Evolutionary conservation across 495 filamentous ascomycete species (phyloP), one percentile per base, ranked within the genome.

Genomic region (Lentithecium fluviatile): DNA sequence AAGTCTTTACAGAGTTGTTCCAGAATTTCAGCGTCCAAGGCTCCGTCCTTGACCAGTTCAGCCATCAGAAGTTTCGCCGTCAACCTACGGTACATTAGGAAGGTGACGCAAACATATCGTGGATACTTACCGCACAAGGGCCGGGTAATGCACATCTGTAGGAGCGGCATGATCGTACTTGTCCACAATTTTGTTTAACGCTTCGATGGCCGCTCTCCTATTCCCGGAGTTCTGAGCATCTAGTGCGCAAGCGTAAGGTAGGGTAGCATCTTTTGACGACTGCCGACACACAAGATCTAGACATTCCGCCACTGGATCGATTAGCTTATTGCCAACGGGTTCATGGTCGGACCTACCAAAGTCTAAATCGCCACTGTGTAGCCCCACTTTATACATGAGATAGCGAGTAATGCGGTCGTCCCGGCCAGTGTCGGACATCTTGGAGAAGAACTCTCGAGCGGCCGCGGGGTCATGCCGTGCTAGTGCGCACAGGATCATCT

Each of bases 161-260:
- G 82, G 76, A 19, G 76, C 75, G 37, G 65, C 72, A 43, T 75
- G 76, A 40, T 83, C 76, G 56, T 78, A 80, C 32, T 79, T 84
- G 12, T 80, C 76, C 23, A 85, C 72, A 0, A 90, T 76, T 60
- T 78, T 69, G 62, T 84, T 79, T 32, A 95, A 69, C 6, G 83
- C 79, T 12, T 73, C 70, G 25, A 88, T 73, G 4, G 84, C 82
- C 53, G 83, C 77, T 7, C 64, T 58, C 25, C 80, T 83, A 60
- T 89, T 80, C 2, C 86, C 84, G 0, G 74, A 70, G 64, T 84
- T 76, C 40, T 91, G 84, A 3, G 90, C 87, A 65, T 93, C 89
- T 2, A 88, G 72, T 56, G 86, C 84, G 64, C 90, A 94, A 0
- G 89, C 87, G 51, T 88, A 87, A 6, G 95, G 77, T 54, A 88